A percentile compares a stretch with the other conserved stretches of the same genome.
Evolutionary conservation across 768 basidiomycete species (phyloP).

Genomic region (Pulveroboletus ravenelii): DNA sequence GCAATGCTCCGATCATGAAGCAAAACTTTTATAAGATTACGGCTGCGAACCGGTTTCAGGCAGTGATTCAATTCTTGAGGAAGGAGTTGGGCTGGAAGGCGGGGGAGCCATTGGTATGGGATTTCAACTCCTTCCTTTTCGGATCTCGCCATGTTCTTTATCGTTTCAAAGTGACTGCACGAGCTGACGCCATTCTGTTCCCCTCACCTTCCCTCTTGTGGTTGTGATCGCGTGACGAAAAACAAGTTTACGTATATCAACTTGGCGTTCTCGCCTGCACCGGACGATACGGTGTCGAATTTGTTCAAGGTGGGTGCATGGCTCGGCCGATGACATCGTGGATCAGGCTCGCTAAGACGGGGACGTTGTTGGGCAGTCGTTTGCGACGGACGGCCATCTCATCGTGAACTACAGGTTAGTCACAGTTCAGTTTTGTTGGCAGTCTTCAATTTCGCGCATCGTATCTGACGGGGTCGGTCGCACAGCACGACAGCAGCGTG

Average conservation of each 20-base stretch:
- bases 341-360: not conserved
- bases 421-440: too few species aligned
- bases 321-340: not conserved
- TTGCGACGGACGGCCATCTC: constrained; percentile 81
- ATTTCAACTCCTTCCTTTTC: not conserved
- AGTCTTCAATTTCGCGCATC: not conserved
- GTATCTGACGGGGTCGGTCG: constrained; percentile 1
- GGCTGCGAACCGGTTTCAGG: constrained; percentile 89
- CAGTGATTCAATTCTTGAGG: constrained; percentile 89
- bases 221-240: not conserved
- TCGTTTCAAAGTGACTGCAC: not conserved
- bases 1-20: constrained; percentile 98
- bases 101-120: constrained; percentile 74
- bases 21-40: constrained; percentile 99
- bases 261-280: constrained; percentile 70
- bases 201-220: not conserved
- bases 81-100: constrained; percentile 86
- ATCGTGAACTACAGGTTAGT: constrained; percentile 87
- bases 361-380: constrained; percentile 48
- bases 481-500: constrained; percentile 59
- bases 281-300: constrained; percentile 70
- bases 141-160: not conserved
- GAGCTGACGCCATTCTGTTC: constrained; percentile 20
- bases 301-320: constrained; percentile 51
- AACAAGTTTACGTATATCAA: constrained; percentile 71